Percentiles rank a stretch among this genome's conserved stretches.
These are phyloP conservation scores for Aquanectria penicillioides DNA, from an alignment of 2,329 filamentous ascomycete genomes.

Conservation along the genomic window DNA sequence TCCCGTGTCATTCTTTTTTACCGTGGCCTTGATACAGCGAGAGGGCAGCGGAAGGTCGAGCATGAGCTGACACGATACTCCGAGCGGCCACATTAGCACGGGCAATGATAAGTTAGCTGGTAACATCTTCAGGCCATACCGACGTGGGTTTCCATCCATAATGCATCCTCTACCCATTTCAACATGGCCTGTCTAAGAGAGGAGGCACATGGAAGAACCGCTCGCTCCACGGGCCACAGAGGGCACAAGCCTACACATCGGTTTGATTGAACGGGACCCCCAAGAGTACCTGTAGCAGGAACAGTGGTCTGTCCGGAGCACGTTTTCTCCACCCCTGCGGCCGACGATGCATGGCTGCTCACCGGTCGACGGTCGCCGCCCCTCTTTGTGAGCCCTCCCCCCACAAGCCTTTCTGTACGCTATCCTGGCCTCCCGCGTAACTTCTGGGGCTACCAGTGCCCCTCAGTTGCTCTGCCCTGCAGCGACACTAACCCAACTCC, in stretches of 20 bases:
- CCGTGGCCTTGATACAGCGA: too few relatives aligned
- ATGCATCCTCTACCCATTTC: conserved; percentile 1
- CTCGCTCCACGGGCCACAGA: neutral
- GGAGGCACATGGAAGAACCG: neutral
- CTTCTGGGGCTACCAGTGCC: neutral
- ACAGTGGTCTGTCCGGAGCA: conserved; percentile 12
- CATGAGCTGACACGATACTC: too few relatives aligned
- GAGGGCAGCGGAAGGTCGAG: too few relatives aligned
- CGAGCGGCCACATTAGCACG: too few relatives aligned
- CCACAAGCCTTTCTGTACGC: neutral
- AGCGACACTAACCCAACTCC: conserved; percentile 14
- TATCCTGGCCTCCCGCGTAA: neutral
- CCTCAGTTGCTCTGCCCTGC: conserved; percentile 17
- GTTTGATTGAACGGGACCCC: conserved; percentile 29
- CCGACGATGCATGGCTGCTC: conserved; percentile 36
- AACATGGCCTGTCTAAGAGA: too few relatives aligned
- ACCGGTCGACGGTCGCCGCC: conserved; percentile 37
- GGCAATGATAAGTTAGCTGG: too few relatives aligned
- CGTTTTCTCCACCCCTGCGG: conserved; percentile 33
- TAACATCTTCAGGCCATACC: too few relatives aligned
- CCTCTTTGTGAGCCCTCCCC: conserved; percentile 21
- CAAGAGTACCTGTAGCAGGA: neutral
- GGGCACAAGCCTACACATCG: conserved; percentile 17
- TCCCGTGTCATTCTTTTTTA: too few relatives aligned
- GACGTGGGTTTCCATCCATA: neutral